A percentile compares a stretch with the other conserved stretches of the same genome.
Evolutionary conservation across 805 yeast species (phyloP).

Genomic region (Candida railenensis): DNA sequence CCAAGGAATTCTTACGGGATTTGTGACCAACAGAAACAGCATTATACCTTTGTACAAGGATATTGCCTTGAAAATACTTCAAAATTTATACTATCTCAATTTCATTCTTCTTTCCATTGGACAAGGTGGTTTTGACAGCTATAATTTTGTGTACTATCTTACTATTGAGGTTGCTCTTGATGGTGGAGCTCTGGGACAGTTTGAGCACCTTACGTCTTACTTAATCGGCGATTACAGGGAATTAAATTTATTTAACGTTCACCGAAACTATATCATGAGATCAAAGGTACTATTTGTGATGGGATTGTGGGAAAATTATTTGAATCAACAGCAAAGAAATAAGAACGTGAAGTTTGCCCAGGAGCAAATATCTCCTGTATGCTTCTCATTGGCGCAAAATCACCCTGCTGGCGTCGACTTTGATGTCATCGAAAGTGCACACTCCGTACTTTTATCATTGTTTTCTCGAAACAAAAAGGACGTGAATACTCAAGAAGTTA

Average conservation of each 20-base stretch:
- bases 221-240: constrained; percentile 37
- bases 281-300: constrained; percentile 46
- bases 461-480: constrained; percentile 26
- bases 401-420: constrained; percentile 12
- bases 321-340: constrained; percentile 25
- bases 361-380: constrained; percentile 25
- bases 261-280: constrained; percentile 23
- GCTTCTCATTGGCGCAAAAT: constrained; percentile 29
- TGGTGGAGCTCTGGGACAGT: constrained; percentile 20
- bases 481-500: constrained; percentile 13
- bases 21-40: constrained; percentile 17
- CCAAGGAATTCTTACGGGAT: constrained; percentile 46
- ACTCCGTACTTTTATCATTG: constrained; percentile 50
- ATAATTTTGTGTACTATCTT: constrained; percentile 56
- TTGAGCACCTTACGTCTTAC: constrained; percentile 28
- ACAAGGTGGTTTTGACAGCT: constrained; percentile 63
- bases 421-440: constrained; percentile 58
- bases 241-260: constrained; percentile 27
- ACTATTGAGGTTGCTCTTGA: constrained; percentile 40
- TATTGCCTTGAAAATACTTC: constrained; percentile 31
- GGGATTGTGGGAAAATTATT: constrained; percentile 46
- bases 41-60: constrained; percentile 7
- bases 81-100: constrained; percentile 42
- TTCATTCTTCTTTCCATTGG: constrained; percentile 55
- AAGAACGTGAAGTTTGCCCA: constrained; percentile 18